phyloP scores from a whole-genome alignment of 768 basidiomycete species.

The Phylloporus rhodoxanthus region DNA sequence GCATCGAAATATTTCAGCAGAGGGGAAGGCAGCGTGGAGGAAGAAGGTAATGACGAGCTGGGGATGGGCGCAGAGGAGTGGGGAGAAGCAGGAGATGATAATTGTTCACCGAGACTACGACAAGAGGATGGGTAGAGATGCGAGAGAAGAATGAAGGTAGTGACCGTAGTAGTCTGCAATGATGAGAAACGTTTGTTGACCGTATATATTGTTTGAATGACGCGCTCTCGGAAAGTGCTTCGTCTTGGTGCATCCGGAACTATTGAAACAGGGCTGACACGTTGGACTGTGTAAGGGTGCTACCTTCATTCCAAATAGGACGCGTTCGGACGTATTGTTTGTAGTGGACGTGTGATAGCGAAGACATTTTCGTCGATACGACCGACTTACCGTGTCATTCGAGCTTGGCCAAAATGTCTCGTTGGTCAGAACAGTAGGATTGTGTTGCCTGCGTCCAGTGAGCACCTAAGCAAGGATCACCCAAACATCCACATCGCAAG shows the following conservation, averaged over 20 bases:
- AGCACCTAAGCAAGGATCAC: neutral
- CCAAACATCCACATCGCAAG: too few species aligned
- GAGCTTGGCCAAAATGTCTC: too few species aligned
- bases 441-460: too few species aligned
- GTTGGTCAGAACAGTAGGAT: too few species aligned
- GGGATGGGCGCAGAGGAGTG: slow-evolving; percentile 65
- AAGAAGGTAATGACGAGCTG: slow-evolving; percentile 64
- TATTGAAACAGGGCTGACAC: too few species aligned
- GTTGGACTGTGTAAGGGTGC: too few species aligned
- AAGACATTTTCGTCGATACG: too few species aligned
- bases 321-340: too few species aligned
- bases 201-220: neutral
- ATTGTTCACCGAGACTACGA: slow-evolving; percentile 77
- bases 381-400: too few species aligned
- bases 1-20: slow-evolving; percentile 92
- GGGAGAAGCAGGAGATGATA: slow-evolving; percentile 96
- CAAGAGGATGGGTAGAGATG: slow-evolving; percentile 2
- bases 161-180: slow-evolving; percentile 54
- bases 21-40: slow-evolving; percentile 94
- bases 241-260: slow-evolving; percentile 81
- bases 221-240: slow-evolving; percentile 72
- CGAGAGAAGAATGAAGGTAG: neutral
- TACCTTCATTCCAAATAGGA: too few species aligned
- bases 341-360: too few species aligned
- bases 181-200: slow-evolving; percentile 38